phyloP scores from a whole-genome alignment of 805 yeast genomes.

The Grigorovia jiainica region DNA sequence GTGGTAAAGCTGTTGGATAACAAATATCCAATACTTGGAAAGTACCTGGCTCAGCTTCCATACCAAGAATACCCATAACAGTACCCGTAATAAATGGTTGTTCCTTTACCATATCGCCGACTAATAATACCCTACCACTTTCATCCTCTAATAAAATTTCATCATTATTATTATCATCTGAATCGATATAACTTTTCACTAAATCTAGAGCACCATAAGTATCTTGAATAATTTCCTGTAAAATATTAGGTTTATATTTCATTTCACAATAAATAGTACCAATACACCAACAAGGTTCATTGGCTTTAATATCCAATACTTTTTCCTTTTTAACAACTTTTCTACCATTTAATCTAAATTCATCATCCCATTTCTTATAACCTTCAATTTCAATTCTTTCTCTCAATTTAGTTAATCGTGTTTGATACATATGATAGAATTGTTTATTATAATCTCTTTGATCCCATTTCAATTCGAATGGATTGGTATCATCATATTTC shows the following conservation, averaged over 20 bases:
- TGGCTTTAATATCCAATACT: slow-evolving; percentile 34
- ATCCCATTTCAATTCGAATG: slow-evolving; percentile 20
- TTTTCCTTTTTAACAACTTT: slow-evolving; percentile 34
- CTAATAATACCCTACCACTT: slow-evolving; percentile 72
- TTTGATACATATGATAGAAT: slow-evolving; percentile 47
- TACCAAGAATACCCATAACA: slow-evolving; percentile 79
- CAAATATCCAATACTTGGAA: slow-evolving; percentile 76
- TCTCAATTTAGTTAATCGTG: slow-evolving; percentile 40
- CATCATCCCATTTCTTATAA: slow-evolving; percentile 47
- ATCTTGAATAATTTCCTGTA: slow-evolving; percentile 65
- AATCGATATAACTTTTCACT: slow-evolving; percentile 43
- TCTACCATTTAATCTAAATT: slow-evolving; percentile 30
- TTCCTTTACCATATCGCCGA: slow-evolving; percentile 46
- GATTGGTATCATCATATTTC: slow-evolving; percentile 8
- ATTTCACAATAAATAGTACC: slow-evolving; percentile 84
- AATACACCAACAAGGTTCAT: slow-evolving; percentile 59
- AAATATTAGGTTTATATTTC: slow-evolving; percentile 75
- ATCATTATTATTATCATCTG: slow-evolving; percentile 36
- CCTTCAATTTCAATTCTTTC: slow-evolving; percentile 40
- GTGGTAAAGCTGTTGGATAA: slow-evolving; percentile 49
- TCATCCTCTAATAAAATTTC: slow-evolving; percentile 81
- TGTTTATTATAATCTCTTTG: slow-evolving; percentile 44
- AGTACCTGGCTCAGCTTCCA: slow-evolving; percentile 73
- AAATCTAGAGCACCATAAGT: slow-evolving; percentile 34
- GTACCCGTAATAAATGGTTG: slow-evolving; percentile 76